Evolutionary conservation across 2,329 filamentous ascomycete genomes (phyloP).

Genomic region (Pseudogymnoascus sp.): DNA sequence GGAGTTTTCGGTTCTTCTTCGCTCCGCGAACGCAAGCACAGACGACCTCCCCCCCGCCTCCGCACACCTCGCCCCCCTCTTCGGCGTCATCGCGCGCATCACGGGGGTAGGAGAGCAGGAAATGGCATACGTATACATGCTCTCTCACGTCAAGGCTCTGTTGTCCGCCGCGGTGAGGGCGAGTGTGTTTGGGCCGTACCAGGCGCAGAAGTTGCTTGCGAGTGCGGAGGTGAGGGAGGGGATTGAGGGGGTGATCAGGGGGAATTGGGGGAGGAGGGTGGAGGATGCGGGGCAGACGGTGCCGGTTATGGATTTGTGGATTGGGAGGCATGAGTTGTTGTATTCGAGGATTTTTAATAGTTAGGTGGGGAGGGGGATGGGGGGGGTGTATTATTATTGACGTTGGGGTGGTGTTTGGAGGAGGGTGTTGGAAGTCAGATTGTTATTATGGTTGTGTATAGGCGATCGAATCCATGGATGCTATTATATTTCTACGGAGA

Average conservation of each 20-base stretch:
- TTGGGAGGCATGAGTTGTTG: conserved; percentile 72
- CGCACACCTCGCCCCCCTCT: conserved; percentile 63
- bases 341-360: conserved; percentile 87
- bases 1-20: conserved; percentile 22
- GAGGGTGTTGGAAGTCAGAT: not conserved
- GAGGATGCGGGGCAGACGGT: conserved; percentile 67
- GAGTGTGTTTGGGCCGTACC: conserved; percentile 72
- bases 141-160: conserved; percentile 68
- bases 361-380: conserved; percentile 31
- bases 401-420: not conserved
- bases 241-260: conserved; percentile 49
- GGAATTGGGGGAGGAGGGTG: conserved; percentile 50
- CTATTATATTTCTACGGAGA: not conserved
- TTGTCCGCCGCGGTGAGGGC: conserved; percentile 70
- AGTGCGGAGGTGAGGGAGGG: conserved; percentile 47
- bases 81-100: conserved; percentile 57
- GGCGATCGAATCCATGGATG: not conserved
- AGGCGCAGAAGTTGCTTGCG: conserved; percentile 66
- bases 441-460: not conserved
- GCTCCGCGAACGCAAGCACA: conserved; percentile 12
- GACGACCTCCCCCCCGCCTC: conserved; percentile 36
- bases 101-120: conserved; percentile 53
- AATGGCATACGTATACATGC: conserved; percentile 65
- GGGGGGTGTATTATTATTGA: not conserved
- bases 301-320: conserved; percentile 73